Percentiles rank a stretch among this genome's conserved stretches.
phyloP scores from a whole-genome alignment of 2,329 filamentous ascomycete genomes.

The Fusarium chuoi region DNA sequence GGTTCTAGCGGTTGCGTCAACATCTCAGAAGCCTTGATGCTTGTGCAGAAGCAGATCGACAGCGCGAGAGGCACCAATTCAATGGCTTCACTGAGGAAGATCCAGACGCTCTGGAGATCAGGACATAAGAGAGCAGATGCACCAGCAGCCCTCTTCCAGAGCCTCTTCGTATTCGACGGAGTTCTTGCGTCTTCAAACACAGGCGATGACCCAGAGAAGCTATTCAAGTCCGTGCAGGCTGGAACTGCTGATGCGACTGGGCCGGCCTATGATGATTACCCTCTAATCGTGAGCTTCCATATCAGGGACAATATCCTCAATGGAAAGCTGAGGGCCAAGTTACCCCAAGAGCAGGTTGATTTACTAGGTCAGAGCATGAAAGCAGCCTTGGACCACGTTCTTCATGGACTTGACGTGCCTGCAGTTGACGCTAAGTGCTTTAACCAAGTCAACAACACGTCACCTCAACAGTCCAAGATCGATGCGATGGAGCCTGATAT shows the following conservation, averaged over 20 bases:
- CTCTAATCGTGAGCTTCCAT: slow-evolving; percentile 20
- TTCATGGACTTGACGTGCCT: neutral
- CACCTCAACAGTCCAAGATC: accelerated
- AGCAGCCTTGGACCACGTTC: neutral
- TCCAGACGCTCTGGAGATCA: slow-evolving; percentile 16
- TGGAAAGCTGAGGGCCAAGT: slow-evolving; percentile 17
- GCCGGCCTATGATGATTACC: slow-evolving; percentile 18
- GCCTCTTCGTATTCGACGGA: slow-evolving; percentile 24
- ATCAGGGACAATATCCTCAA: slow-evolving; percentile 5
- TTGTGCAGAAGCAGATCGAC: slow-evolving; percentile 3
- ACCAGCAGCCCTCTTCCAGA: slow-evolving; percentile 11
- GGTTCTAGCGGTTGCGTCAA: accelerated
- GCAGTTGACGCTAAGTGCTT: neutral
- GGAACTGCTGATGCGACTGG: neutral
- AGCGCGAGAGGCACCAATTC: slow-evolving; percentile 1
- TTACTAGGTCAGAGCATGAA: neutral
- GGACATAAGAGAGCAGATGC: neutral
- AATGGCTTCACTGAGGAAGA: slow-evolving; percentile 19
- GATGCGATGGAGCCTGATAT: neutral
- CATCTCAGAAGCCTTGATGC: neutral
- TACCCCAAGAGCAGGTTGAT: neutral
- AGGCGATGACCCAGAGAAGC: neutral
- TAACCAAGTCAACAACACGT: accelerated
- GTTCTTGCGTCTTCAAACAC: neutral
- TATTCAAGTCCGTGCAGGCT: neutral